Evolutionary conservation across 2,329 filamentous ascomycete genomes (phyloP).

Genomic region (Dissoconium aciculare): DNA sequence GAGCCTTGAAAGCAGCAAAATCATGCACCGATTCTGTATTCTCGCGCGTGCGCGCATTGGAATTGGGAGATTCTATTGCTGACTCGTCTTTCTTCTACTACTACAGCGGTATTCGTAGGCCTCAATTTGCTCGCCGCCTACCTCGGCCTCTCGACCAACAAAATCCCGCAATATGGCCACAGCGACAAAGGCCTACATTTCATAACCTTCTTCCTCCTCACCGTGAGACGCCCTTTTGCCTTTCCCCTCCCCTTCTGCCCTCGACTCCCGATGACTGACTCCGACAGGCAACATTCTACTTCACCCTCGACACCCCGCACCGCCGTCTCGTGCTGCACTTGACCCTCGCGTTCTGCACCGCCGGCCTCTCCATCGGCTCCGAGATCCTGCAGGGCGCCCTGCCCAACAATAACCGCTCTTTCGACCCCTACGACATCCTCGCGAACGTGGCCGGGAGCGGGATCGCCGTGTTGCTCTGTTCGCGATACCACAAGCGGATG

Average conservation of each 20-base stretch:
- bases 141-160: conserved; percentile 53
- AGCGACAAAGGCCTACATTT: conserved; percentile 78
- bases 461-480: conserved; percentile 56
- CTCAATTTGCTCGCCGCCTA: conserved; percentile 61
- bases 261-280: too few species aligned
- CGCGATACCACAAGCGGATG: conserved; percentile 93
- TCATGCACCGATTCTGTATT: conserved; percentile 2
- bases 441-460: conserved; percentile 75
- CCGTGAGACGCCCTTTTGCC: conserved; percentile 31
- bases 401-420: conserved; percentile 41
- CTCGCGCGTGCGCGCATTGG: conserved; percentile 6
- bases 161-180: conserved; percentile 48
- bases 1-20: conserved; percentile 2
- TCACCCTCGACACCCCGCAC: conserved; percentile 83
- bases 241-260: too few species aligned
- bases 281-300: conserved; percentile 56
- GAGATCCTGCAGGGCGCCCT: conserved; percentile 63
- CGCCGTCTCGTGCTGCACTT: conserved; percentile 64
- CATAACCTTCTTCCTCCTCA: conserved; percentile 78
- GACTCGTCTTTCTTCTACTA: conserved; percentile 1
- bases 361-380: conserved; percentile 55
- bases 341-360: conserved; percentile 66
- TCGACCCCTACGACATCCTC: conserved; percentile 72
- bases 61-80: too few species aligned
- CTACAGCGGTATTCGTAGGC: conserved; percentile 34